Base-by-base conservation (phyloP, 768 basidiomycete species). In the Strobilomyces dryophilus region DNA sequence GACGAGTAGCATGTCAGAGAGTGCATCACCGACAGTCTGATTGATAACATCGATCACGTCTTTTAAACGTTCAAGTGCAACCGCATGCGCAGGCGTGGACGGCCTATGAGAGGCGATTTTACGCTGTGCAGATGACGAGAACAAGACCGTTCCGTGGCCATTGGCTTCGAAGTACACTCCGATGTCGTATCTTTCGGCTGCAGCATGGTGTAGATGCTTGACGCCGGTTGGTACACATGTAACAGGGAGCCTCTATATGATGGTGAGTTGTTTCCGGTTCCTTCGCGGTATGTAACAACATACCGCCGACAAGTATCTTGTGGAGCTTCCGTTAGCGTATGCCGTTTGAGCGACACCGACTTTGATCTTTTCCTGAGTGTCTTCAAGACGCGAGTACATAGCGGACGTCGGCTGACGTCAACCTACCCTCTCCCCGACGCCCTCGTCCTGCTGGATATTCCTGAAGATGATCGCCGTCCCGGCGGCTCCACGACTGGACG, bases 91-190 rank as follows among this genome's bases (percentile, higher is more conserved):
- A 20, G 90, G 85, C 2, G 91, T 91, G 37, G 83, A 80, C 2
- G 95, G 87, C 58, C 88, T 76, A 63, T 90, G 75, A 21, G 73
- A 71, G 29, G 73, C 62, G 37, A 99, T 76, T 42, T 69, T 79
- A 21, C 81, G 74, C 51, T 86, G 78, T 4, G 92, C 88, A n/a
- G 79, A 68, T 8, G 78, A 80, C 12, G 97, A 98, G 74, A 99
- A 98, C 51, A 98, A 71, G 44, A 98, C 92, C 3, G 97, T 99
- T 31, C 97, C 97, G 62, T 99, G 97, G 3, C 97, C 97, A 67
- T 99, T 99, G 32, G 97, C 97, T 70, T 99, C 97, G 63, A 99
- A 99, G 73, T 99, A 99, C 42, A 99, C 92, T n/a, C 97, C 97
- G 51, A 99, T 80, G 66, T 92, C 82, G 71, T 87, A 98, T 62